A percentile compares a stretch with the other conserved stretches of the same genome.
phyloP scores from a whole-genome alignment of 2,329 filamentous ascomycete species.

The Cladosporium sphaerospermum region DNA sequence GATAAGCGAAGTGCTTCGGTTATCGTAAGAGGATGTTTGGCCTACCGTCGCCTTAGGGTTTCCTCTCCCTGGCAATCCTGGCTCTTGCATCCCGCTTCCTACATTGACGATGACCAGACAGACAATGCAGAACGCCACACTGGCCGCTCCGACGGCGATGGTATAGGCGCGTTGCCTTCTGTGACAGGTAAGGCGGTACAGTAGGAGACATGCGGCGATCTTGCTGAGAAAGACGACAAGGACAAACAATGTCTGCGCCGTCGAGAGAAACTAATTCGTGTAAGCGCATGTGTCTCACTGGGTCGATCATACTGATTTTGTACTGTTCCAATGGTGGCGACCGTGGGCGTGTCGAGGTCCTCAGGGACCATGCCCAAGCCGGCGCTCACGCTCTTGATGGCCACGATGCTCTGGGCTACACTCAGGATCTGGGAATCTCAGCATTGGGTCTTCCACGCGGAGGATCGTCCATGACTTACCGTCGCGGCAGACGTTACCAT shows the following conservation, averaged over 20 bases:
- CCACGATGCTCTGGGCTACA: neutral
- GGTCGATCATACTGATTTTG: neutral
- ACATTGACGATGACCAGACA: neutral
- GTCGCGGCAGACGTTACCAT: neutral
- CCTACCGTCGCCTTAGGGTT: no score
- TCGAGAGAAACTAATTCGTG: neutral
- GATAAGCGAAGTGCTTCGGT: no score
- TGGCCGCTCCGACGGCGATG: neutral
- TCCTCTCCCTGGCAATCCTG: no score
- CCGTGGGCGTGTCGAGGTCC: neutral
- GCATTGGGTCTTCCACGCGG: neutral
- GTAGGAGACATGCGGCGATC: neutral
- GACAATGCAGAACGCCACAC: neutral
- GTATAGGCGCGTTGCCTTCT: neutral
- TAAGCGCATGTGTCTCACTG: neutral
- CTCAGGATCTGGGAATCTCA: neutral
- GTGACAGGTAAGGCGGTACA: slow-evolving; percentile 1
- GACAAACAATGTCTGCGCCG: neutral
- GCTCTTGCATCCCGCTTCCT: no score
- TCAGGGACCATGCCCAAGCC: slow-evolving; percentile 3
- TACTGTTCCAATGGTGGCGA: neutral
- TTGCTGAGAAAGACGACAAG: neutral
- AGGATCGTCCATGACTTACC: neutral
- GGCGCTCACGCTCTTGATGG: neutral
- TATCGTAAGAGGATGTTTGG: no score